Base-by-base conservation (phyloP, 768 basidiomycete genomes). In the Xerocomellus amylosporus region DNA sequence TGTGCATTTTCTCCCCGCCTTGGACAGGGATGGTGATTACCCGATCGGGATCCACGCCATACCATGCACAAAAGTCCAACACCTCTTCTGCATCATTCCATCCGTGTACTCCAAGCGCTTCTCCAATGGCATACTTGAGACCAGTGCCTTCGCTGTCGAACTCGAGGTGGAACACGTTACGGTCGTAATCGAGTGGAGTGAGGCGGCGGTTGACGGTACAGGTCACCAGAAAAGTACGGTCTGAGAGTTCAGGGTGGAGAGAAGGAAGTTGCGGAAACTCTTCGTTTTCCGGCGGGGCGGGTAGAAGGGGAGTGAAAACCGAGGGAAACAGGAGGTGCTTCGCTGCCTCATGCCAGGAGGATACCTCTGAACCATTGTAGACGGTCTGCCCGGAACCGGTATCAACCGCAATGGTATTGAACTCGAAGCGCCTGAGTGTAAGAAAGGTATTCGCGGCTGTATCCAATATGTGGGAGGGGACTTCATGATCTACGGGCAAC, bases 81-180 rank as follows among this genome's bases (percentile, higher is more conserved):
- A 97, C 93, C 58, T 99, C 96, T 49, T 80, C 73, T 39, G 82
- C 82, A 66, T 98, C 94, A 71, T 99, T 98, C 94, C 95, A 98
- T 8, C 97, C 97, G 68, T 99, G 94, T 40, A 98, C 79, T 41
- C 95, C 97, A 38, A 99, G 85, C 13, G 97, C 97, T 73, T 98
- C 97, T 53, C 97, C 97, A 52, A 98, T 93, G 34, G 84, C 86
- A 71, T 99, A 99, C 73, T 88, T 93, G 58, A 99, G 80, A 9
- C 94, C 94, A 22, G 97, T 99, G 31, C 91, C 90, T 26, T 82
- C 76, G 3, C 91, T 93, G 69, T 94, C 85, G 68, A 99, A 95
- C 75, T 98, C 97, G 61, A 99, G 81, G 74, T 99, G 97, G 79
- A 98, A 98, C 31, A 99, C 94, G 73, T 99, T 98, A 62, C 97